These are phyloP conservation scores for Hericium alpestre DNA, from an alignment of 768 basidiomycete species.

Conservation along the genomic window DNA sequence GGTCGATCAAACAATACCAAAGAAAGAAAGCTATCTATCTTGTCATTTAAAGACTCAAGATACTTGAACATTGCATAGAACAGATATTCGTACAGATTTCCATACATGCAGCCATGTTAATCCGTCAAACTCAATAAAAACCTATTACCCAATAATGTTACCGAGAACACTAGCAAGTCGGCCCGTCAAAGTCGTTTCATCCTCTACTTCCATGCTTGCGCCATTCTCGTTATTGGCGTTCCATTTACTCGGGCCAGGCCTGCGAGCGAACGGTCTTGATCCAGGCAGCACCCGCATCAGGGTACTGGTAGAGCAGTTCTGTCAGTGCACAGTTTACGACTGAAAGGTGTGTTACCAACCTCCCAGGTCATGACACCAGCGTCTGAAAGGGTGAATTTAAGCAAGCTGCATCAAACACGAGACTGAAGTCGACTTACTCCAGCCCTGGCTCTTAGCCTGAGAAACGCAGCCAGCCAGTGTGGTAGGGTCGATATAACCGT, in stretches of 20 bases:
- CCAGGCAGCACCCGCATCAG: conserved; percentile 3
- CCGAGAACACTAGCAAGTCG: too few relatives aligned
- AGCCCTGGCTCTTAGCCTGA: conserved; percentile 49
- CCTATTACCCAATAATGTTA: too few relatives aligned
- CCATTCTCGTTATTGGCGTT: too few relatives aligned
- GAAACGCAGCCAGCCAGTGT: conserved; percentile 48
- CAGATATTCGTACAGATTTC: too few relatives aligned
- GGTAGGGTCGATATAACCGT: conserved; percentile 45
- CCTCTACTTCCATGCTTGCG: too few relatives aligned
- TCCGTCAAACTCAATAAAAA: too few relatives aligned
- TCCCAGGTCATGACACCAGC: conserved; percentile 5
- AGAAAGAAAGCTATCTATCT: too few relatives aligned
- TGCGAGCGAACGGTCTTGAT: conserved; percentile 2
- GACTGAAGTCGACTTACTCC: conserved; percentile 37
- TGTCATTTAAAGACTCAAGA: too few relatives aligned
- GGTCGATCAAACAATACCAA: too few relatives aligned
- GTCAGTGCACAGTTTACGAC: background rate
- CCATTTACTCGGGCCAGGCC: background rate
- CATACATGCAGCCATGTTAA: too few relatives aligned
- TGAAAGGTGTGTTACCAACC: background rate
- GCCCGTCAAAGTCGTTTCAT: too few relatives aligned
- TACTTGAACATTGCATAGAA: too few relatives aligned
- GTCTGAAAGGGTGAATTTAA: background rate
- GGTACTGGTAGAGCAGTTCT: background rate
- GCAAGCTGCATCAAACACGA: background rate